Conservation (phyloP, 169 alveolate genomes). For the Pseudocohnilembus persalinus region DNA sequence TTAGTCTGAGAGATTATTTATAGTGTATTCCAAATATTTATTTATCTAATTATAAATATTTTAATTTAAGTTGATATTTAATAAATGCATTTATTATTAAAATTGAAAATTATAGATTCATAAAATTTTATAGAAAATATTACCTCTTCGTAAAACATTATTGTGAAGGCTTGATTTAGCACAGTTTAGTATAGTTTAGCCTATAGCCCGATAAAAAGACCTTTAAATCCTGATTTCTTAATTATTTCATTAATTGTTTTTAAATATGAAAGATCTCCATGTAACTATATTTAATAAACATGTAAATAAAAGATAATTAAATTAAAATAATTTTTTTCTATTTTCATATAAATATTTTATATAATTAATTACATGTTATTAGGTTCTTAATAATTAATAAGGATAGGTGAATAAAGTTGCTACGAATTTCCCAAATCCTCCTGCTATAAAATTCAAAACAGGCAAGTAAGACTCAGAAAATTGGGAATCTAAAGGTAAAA, state of each 20-base stretch:
- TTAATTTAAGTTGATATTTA: no score
- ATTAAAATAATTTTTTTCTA: neutral
- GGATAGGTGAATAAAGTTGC: constrained; percentile 29
- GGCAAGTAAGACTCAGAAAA: neutral
- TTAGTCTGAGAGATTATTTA: no score
- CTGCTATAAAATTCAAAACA: neutral
- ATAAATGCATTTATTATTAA: no score
- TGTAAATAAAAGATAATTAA: neutral
- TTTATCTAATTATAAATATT: neutral
- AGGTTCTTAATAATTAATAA: constrained; percentile 10
- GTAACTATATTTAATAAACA: neutral
- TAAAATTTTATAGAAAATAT: no score
- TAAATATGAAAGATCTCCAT: neutral
- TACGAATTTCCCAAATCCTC: constrained; percentile 19
- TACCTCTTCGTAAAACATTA: constrained; percentile 20
- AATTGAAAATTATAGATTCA: no score
- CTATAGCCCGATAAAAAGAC: constrained; percentile 1
- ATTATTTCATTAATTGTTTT: neutral
- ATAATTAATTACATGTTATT: constrained; percentile 14
- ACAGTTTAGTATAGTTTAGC: constrained; percentile 20
- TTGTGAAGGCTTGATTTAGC: constrained; percentile 2
- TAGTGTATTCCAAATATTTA: neutral
- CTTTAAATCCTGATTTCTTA: neutral
- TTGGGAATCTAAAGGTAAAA: neutral
- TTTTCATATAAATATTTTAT: neutral